Base-by-base conservation (phyloP, 225 moss, liverwort and hornwort species). In the Pseudoscleropodium purum region DNA sequence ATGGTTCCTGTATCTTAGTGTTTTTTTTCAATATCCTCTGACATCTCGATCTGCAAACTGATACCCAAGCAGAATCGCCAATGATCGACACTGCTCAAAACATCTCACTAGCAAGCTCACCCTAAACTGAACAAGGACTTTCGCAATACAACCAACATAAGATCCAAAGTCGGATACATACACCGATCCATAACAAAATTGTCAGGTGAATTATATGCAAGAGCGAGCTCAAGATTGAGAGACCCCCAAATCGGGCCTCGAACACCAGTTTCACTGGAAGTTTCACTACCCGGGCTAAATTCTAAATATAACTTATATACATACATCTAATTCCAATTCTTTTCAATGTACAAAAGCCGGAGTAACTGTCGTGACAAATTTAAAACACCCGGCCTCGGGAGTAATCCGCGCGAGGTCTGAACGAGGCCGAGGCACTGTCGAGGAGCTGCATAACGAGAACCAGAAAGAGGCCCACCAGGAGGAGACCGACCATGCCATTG, bases 391-490 rank as follows among this genome's bases (percentile, higher is more conserved):
- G 82, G 41, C 87, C 18, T 23, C 62, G 68, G 6, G 45, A 56
- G 69, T 90, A 78, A 52, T 78, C 81, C 51, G 66, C 37, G 21
- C 57, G 87, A 37, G 88, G 86, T 73, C 70, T 49, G 61, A 87
- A 49, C 52, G 64, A 78, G 52, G 92, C 61, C 18, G 87, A 64
- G 25, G 84, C 36, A 60, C 54, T 70, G 25, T 93, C 82, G 6
- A 94, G 15, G 39, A 94, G 86, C 77, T 93, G 92, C 83, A 94
- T 14, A 26, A 94, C 26, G 86, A 94, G 93, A 18, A 70, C 88
- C 65, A 84, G 68, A 3, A 72, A 83, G 84, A 94, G 89, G 23
- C 91, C 93, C 15, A 94, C 64, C 4, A 94, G 86, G 60, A 94
- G 89, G 33, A 92, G 45, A 31, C 84, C 88, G 26, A 94, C 89